Evolutionary conservation across 306 rosid species (phyloP).

Genomic region (Vicia faba): DNA sequence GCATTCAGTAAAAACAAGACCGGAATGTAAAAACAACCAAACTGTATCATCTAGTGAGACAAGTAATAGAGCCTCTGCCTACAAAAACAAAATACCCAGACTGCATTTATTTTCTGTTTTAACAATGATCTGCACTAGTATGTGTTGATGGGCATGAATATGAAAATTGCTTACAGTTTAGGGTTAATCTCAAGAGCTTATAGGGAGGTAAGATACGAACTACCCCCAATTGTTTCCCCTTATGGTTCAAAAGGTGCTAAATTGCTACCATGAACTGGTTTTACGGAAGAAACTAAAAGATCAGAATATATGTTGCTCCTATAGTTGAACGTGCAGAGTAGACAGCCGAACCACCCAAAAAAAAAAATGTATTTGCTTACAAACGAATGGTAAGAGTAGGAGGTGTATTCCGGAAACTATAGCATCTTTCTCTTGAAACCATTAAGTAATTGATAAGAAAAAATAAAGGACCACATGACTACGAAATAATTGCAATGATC

Average conservation of each 20-base stretch:
- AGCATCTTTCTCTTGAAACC: constrained; percentile 25
- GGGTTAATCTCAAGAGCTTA: neutral
- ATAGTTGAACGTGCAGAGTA: constrained; percentile 8
- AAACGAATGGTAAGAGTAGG: constrained; percentile 6
- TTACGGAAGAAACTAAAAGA: neutral
- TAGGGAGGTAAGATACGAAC: neutral
- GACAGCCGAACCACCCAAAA: constrained; percentile 16
- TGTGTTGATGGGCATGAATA: neutral
- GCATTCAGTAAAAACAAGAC: constrained; percentile 9
- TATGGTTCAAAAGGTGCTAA: constrained; percentile 3
- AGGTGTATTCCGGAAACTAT: constrained; percentile 3
- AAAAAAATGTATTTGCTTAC: neutral
- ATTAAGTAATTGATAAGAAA: constrained; percentile 4
- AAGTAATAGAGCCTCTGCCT: constrained; percentile 2
- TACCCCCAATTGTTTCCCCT: neutral
- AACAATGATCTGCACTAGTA: constrained; percentile 20
- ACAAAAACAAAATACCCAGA: constrained; percentile 8
- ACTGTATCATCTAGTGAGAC: constrained; percentile 6
- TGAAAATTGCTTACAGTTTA: neutral
- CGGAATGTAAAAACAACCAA: neutral
- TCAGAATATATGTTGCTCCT: neutral
- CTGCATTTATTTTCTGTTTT: constrained; percentile 18
- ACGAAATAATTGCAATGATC: constrained; percentile 9
- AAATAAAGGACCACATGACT: constrained; percentile 17
- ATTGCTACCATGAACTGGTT: constrained; percentile 9